Conservation (phyloP, 805 yeast genomes). For the Pichia deserticola region DNA sequence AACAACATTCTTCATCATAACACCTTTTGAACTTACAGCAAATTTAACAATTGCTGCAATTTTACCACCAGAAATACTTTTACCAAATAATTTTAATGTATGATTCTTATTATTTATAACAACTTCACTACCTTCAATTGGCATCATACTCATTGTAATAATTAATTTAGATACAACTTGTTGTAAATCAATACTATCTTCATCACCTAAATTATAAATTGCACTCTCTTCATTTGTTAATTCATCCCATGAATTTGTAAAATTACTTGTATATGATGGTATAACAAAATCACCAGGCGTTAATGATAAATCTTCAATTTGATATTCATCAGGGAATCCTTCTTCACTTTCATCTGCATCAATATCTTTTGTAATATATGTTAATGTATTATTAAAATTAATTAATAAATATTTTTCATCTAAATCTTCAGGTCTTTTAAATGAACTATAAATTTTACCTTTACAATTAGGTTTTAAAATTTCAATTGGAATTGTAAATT, state of each 20-base stretch:
- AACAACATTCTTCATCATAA: slow-evolving; percentile 52
- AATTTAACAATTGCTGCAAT: slow-evolving; percentile 43
- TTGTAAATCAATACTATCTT: slow-evolving; percentile 34
- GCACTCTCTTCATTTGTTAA: slow-evolving; percentile 54
- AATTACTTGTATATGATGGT: slow-evolving; percentile 74
- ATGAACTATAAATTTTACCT: slow-evolving; percentile 75
- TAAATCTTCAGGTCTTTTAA: slow-evolving; percentile 45
- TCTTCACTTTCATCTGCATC: slow-evolving; percentile 66
- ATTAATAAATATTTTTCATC: slow-evolving; percentile 20
- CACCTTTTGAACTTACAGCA: slow-evolving; percentile 41
- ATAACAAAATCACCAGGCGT: slow-evolving; percentile 74
- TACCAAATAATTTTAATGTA: slow-evolving; percentile 75
- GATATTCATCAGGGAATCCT: slow-evolving; percentile 92
- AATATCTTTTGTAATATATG: slow-evolving; percentile 72
- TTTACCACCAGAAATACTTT: slow-evolving; percentile 52
- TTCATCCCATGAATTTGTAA: slow-evolving; percentile 67
- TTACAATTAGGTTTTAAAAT: slow-evolving; percentile 62
- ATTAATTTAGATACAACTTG: slow-evolving; percentile 53
- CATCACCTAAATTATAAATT: slow-evolving; percentile 56
- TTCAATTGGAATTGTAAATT: slow-evolving; percentile 67
- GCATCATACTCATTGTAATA: slow-evolving; percentile 50
- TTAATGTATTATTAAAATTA: slow-evolving; percentile 57
- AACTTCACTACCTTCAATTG: slow-evolving; percentile 66
- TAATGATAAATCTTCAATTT: slow-evolving; percentile 70
- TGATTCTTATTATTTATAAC: slow-evolving; percentile 57